Evolutionary conservation across 73 alveolate species (phyloP).

Genomic region (Effrenium voratum): DNA sequence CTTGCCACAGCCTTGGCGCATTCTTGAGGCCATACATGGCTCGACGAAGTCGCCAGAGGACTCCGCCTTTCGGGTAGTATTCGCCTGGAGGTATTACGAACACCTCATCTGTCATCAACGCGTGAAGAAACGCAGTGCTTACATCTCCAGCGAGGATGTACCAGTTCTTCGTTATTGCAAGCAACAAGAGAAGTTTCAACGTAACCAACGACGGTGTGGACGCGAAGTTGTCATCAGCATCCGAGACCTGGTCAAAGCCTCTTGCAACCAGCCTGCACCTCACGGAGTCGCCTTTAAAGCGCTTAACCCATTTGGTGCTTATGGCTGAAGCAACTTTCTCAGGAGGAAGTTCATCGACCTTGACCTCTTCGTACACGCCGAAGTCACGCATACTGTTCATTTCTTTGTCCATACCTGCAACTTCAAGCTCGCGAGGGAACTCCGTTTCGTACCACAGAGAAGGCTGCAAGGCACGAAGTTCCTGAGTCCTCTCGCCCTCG

Average conservation of each 20-base stretch:
- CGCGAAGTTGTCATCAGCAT: constrained; percentile 40
- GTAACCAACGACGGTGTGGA: constrained; percentile 5
- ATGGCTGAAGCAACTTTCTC: constrained; percentile 35
- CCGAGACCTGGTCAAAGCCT: constrained; percentile 23
- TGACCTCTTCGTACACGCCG: not conserved
- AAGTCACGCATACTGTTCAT: not conserved
- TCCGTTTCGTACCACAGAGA: constrained; percentile 9
- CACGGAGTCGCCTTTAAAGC: constrained; percentile 24
- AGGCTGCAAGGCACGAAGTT: not conserved
- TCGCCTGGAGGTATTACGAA: not conserved
- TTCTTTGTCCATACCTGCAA: not conserved
- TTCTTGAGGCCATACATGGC: constrained; percentile 53
- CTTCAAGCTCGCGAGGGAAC: not conserved
- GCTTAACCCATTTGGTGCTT: constrained; percentile 23
- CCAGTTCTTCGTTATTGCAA: not conserved
- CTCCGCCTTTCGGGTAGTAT: constrained; percentile 3
- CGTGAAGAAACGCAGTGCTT: constrained; percentile 20
- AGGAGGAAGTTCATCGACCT: not conserved
- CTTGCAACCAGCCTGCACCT: not conserved
- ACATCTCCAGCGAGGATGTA: constrained; percentile 2
- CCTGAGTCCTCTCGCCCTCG: not conserved
- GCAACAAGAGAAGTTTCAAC: not conserved
- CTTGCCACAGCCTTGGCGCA: not conserved
- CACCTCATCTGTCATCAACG: constrained; percentile 34
- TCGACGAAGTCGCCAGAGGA: not conserved